Evolutionary conservation across 768 basidiomycete species (phyloP), one percentile per base, ranked within the genome.

Genomic region (Serendipita indica): DNA sequence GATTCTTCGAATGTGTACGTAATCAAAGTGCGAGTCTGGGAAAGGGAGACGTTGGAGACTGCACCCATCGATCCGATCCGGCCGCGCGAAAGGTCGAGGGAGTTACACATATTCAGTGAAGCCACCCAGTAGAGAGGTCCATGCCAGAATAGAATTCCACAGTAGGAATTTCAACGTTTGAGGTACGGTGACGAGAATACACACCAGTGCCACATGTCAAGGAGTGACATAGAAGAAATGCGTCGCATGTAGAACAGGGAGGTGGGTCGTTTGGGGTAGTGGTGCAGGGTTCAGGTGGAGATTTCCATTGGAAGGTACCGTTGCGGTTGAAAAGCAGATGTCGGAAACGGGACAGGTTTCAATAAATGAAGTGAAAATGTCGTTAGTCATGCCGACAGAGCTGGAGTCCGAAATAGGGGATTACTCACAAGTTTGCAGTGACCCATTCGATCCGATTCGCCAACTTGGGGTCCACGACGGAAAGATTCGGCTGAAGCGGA

Each of bases 21-120:
- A 86, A 66, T 88, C 86, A 65, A 88, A 88, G 65, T 86, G 81
- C 32, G 80, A 81, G 62, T 80, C 74, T 5, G 75, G 75, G 65
- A 88, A 88, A 0, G 86, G 84, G 57, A 88, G 75, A 0, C 73
- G 72, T 58, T 86, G 82, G 25, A 88, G 71, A 67, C 84, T 86
- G 62, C n/a, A 56, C 28, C 16, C 28, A 28, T 59, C 39, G 64
- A 58, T 58, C 33, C 37, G 16, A 39, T 33, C 18, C 54, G 46
- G 45, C 56, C 39, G 58, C 49, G 20, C n/a, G 13, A 22, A 49
- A 57, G 57, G 52, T 30, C 4, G 12, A 27, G 28, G n/a, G 22
- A 39, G 12, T 16, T 18, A 13, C 22, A 18, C 13, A 60, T 14
- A 16, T 10, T 28, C 52, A 46, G 10, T 34, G 25, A 20, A 2